Conservation (phyloP, 768 basidiomycete genomes). For the Clavulina sp. region DNA sequence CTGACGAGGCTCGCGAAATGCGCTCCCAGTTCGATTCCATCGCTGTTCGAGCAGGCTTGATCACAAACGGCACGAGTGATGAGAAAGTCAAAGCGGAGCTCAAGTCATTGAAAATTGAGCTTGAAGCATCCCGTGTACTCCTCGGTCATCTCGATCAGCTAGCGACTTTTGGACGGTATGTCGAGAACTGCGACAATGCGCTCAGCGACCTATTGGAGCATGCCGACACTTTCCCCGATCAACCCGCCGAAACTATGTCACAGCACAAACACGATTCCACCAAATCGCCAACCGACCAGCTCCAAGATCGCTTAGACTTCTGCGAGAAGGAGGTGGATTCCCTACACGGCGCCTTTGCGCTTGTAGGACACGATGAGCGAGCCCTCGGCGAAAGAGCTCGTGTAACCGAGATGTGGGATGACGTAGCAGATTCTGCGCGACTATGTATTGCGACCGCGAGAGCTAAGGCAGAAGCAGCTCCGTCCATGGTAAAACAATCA, state of each 20-base stretch:
- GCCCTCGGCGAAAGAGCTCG: conserved; percentile 42
- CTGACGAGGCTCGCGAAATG: conserved; percentile 31
- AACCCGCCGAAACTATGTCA: conserved; percentile 30
- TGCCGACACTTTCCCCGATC: conserved; percentile 62
- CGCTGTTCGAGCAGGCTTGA: conserved; percentile 25
- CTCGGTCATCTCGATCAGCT: conserved; percentile 37
- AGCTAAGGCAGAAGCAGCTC: too few species aligned
- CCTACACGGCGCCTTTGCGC: conserved; percentile 26
- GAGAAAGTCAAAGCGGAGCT: conserved; percentile 36
- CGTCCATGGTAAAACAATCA: too few species aligned
- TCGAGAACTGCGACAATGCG: conserved; percentile 48
- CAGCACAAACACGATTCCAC: conserved; percentile 26
- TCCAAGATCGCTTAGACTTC: conserved; percentile 44
- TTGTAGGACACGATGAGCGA: conserved; percentile 40
- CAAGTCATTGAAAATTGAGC: conserved; percentile 39
- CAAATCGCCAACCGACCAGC: conserved; percentile 46
- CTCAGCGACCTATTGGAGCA: conserved; percentile 76
- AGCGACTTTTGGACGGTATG: conserved; percentile 31
- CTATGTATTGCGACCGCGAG: too few species aligned
- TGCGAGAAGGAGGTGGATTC: conserved; percentile 35
- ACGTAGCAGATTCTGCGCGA: conserved; percentile 18
- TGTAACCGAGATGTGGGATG: conserved; percentile 64
- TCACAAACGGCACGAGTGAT: conserved; percentile 30
- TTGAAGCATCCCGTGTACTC: conserved; percentile 32
- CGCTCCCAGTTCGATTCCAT: conserved; percentile 31